Base-by-base conservation (phyloP, 805 yeast species). In the Metschnikowia baotianmanensis region DNA sequence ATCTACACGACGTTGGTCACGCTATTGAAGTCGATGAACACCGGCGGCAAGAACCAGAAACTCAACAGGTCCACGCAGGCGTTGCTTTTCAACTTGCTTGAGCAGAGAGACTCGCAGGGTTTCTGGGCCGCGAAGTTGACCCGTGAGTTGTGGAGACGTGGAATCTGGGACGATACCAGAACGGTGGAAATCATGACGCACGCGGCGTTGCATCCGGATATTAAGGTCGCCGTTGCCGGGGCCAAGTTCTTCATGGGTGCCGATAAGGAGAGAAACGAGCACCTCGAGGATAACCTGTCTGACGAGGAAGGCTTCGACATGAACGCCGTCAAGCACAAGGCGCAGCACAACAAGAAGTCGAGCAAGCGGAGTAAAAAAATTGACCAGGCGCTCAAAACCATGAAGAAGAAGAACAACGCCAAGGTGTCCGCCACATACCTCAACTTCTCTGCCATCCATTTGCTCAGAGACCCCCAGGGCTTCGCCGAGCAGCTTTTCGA, bases 131-230 rank as follows among this genome's bases (percentile, higher is more conserved):
- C 97, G 3, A 90, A 88, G 56, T 69, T 93, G 42, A 89, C 97
- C 5, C 78, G 98, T 59, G 98, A 93, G 62, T 70, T 93, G 37
- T 93, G 99, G 99, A 78, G 96, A 69, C 77, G 98, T 59, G 96
- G 96, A 57, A 86, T 93, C 43, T 93, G 99, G 99, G 97, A 89
- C 62, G 99, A 93, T 61, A 78, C 96, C 0, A 74, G 97, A 55
- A 84, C 98, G 0, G 96, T 93, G n/a, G 99, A 93, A 63, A 80
- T 93, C 56, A 90, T 93, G 98, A 83, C 95, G 1, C 93, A 88
- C 54, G 97, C 98, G 1, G 88, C 97, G 2, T 65, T 87, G 46
- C 96, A 89, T 57, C 82, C 83, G 12, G 96, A 93, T 55, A 70
- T 74, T 12, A 93, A 93, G 65, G 93, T 93, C 34, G 83, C 95